These are phyloP conservation scores for Pestalotiopsis sp. DNA, from an alignment of 2,329 filamentous ascomycete genomes.

Conservation along the genomic window DNA sequence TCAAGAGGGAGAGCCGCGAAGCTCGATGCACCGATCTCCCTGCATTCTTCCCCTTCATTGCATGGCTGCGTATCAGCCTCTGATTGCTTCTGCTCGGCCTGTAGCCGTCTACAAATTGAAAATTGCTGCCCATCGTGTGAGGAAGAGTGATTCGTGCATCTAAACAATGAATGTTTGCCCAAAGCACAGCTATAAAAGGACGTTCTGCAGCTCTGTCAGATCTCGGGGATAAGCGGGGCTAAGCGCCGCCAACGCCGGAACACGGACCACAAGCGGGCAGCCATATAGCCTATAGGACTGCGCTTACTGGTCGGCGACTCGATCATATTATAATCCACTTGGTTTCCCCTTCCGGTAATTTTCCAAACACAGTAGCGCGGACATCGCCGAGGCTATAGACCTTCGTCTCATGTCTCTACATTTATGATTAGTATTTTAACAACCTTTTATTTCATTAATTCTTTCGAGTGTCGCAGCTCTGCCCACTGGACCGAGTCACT, in stretches of 20 bases:
- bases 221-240: neutral
- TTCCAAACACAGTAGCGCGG: no score
- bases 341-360: no score
- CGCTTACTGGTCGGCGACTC: neutral
- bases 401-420: no score
- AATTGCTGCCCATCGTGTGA: neutral
- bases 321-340: no score
- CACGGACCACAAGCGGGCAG: neutral
- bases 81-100: neutral
- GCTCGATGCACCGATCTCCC: neutral
- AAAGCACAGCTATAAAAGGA: neutral
- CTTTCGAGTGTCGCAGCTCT: no score
- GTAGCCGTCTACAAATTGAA: neutral
- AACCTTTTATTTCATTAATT: no score
- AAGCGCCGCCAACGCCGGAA: neutral
- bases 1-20: neutral
- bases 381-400: no score
- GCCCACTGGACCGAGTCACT: no score
- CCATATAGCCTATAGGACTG: neutral
- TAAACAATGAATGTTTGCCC: neutral
- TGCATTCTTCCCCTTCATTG: slow-evolving; percentile 3
- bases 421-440: no score
- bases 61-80: slow-evolving; percentile 4
- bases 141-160: neutral
- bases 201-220: neutral